A percentile compares a stretch with the other conserved stretches of the same genome.
These are phyloP conservation scores for Gardenia jasminoides DNA, from an alignment of 257 asterid species.

Conservation along the genomic window DNA sequence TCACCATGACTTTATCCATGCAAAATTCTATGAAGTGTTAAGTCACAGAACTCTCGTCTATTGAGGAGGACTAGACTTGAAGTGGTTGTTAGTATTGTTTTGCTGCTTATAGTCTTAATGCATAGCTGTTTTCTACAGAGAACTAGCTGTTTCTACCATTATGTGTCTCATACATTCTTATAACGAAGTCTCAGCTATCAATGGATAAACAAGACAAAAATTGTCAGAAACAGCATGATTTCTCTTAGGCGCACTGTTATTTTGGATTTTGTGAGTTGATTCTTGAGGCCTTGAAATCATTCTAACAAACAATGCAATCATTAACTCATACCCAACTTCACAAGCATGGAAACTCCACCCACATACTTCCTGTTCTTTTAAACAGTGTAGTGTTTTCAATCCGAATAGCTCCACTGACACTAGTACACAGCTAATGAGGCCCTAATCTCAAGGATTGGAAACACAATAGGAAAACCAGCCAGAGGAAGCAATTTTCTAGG, in stretches of 20 bases:
- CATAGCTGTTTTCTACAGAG: too few relatives aligned
- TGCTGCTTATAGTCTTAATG: neutral
- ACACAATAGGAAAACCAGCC: neutral
- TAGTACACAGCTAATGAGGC: too few relatives aligned
- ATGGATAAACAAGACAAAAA: neutral
- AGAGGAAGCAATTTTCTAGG: too few relatives aligned
- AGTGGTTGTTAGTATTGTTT: neutral
- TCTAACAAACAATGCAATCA: too few relatives aligned
- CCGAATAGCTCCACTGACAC: neutral
- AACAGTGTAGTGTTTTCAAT: too few relatives aligned
- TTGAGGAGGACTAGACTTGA: neutral
- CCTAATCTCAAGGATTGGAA: neutral
- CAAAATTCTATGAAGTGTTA: neutral
- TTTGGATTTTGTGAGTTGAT: neutral
- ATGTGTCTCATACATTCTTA: too few relatives aligned
- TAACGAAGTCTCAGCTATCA: neutral
- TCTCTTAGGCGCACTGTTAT: neutral
- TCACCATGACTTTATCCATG: neutral
- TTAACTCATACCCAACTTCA: too few relatives aligned
- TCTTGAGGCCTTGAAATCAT: too few relatives aligned
- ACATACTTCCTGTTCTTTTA: too few relatives aligned
- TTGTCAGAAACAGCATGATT: neutral
- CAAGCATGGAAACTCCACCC: too few relatives aligned
- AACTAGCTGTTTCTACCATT: too few relatives aligned
- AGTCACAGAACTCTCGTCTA: neutral